phyloP scores from a whole-genome alignment of 1,284 basidiomycete species.

The Pseudozyma hubeiensis region DNA sequence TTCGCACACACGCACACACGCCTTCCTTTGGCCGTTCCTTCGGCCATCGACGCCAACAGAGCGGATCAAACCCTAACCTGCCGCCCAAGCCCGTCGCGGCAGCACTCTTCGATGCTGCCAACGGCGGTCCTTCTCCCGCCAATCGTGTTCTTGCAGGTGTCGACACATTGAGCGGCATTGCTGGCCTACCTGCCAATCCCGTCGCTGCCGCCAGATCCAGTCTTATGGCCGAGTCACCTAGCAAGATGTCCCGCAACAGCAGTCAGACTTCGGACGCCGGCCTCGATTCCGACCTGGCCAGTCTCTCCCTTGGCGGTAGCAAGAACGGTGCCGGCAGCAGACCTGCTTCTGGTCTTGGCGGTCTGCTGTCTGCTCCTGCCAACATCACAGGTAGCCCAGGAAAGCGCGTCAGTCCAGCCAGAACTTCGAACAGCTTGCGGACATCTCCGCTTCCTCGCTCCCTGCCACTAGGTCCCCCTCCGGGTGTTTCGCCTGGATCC shows the following conservation, averaged over 20 bases:
- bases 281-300: constrained; percentile 24
- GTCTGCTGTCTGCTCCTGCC: constrained; percentile 13
- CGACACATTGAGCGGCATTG: constrained; percentile 48
- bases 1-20: constrained; percentile 34
- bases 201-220: constrained; percentile 32
- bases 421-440: constrained; percentile 2
- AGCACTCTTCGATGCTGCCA: constrained; percentile 62
- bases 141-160: constrained; percentile 50
- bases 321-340: constrained; percentile 13
- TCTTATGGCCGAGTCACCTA: constrained; percentile 19
- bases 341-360: background rate
- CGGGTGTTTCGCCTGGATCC: background rate
- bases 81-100: constrained; percentile 63
- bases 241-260: constrained; percentile 36
- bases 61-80: constrained; percentile 55
- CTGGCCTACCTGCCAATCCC: constrained; percentile 46
- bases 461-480: background rate
- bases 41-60: constrained; percentile 55
- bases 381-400: constrained; percentile 4
- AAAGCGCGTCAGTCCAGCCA: constrained; percentile 8
- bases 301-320: constrained; percentile 16
- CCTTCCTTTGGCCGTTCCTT: constrained; percentile 35
- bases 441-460: constrained; percentile 4
- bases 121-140: constrained; percentile 62
- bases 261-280: constrained; percentile 15